Evolutionary conservation across 2,329 filamentous ascomycete species (phyloP).

Genomic region (Aspergillus floridensis): DNA sequence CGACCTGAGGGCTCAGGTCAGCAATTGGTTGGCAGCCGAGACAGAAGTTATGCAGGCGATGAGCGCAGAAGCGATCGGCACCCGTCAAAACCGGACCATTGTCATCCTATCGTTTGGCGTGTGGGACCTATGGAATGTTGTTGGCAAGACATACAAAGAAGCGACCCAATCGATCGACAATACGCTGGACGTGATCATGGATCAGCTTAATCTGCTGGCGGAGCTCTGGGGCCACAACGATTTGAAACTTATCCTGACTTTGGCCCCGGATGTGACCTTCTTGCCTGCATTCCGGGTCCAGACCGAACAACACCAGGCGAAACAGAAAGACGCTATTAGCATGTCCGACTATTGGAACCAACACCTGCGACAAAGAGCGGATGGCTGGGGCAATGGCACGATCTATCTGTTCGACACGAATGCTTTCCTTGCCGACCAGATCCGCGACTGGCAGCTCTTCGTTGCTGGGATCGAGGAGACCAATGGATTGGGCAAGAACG

Average conservation of each 20-base stretch:
- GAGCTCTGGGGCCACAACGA: conserved; percentile 28
- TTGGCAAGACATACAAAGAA: conserved; percentile 25
- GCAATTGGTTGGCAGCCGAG: conserved; percentile 37
- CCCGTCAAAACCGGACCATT: conserved; percentile 32
- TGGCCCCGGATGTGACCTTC: conserved; percentile 41
- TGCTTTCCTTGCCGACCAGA: conserved; percentile 38
- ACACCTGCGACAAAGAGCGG: conserved; percentile 27
- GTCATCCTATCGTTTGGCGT: conserved; percentile 39
- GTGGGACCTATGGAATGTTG: conserved; percentile 41
- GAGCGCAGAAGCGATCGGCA: conserved; percentile 20
- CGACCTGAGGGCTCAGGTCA: conserved; percentile 39
- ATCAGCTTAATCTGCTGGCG: conserved; percentile 31
- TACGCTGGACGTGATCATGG: conserved; percentile 34
- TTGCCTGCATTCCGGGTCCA: conserved; percentile 34
- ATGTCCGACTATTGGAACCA: conserved; percentile 37
- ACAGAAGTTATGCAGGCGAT: conserved; percentile 21
- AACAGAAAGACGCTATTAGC: conserved; percentile 35
- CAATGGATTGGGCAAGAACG: conserved; percentile 34
- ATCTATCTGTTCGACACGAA: conserved; percentile 43
- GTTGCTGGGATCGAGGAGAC: conserved; percentile 34
- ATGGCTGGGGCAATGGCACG: conserved; percentile 33
- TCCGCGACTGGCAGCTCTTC: conserved; percentile 40
- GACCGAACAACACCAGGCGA: conserved; percentile 20
- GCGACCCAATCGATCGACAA: conserved; percentile 28
- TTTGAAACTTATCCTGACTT: conserved; percentile 38